Percentiles rank a stretch among this genome's conserved stretches.
Evolutionary conservation across 345 rosid genomes (phyloP).

Genomic region (Pugionium dolabratum): DNA sequence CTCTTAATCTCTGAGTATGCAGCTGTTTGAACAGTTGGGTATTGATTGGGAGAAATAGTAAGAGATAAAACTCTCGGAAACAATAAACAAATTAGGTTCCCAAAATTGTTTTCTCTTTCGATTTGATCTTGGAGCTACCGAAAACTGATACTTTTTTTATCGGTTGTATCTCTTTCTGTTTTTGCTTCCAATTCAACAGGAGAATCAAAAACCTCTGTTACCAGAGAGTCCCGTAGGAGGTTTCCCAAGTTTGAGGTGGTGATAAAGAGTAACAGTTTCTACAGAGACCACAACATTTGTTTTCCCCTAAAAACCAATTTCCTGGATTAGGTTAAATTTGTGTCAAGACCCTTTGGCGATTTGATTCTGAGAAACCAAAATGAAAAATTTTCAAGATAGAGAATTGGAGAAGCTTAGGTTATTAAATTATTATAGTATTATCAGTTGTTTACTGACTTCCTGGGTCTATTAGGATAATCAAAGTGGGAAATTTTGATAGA

Average conservation of each 20-base stretch:
- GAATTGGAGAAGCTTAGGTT: conserved; percentile 16
- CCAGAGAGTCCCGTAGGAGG: conserved; percentile 38
- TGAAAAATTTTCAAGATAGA: not conserved
- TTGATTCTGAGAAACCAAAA: conserved; percentile 16
- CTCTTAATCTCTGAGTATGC: conserved; percentile 27
- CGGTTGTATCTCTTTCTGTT: conserved; percentile 34
- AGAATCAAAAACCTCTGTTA: conserved; percentile 41
- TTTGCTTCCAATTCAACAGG: conserved; percentile 38
- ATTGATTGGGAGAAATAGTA: conserved; percentile 36
- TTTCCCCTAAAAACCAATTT: not conserved
- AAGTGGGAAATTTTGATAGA: not conserved
- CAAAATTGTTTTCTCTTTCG: not conserved
- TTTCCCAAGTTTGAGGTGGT: conserved; percentile 42
- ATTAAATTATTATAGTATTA: not conserved
- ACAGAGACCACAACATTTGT: conserved; percentile 30
- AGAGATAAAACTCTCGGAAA: conserved; percentile 30
- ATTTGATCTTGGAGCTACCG: conserved; percentile 20
- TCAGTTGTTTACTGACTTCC: conserved; percentile 15
- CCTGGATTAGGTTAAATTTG: conserved; percentile 5
- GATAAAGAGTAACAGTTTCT: conserved; percentile 36
- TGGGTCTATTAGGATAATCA: not conserved
- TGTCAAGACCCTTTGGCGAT: conserved; percentile 23
- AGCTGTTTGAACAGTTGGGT: conserved; percentile 29
- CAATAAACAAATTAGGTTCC: conserved; percentile 32
- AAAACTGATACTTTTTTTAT: conserved; percentile 40